Evolutionary conservation across 768 basidiomycete genomes (phyloP), one percentile per base, ranked within the genome.

Genomic region (Naganishia vaughanmartiniae): DNA sequence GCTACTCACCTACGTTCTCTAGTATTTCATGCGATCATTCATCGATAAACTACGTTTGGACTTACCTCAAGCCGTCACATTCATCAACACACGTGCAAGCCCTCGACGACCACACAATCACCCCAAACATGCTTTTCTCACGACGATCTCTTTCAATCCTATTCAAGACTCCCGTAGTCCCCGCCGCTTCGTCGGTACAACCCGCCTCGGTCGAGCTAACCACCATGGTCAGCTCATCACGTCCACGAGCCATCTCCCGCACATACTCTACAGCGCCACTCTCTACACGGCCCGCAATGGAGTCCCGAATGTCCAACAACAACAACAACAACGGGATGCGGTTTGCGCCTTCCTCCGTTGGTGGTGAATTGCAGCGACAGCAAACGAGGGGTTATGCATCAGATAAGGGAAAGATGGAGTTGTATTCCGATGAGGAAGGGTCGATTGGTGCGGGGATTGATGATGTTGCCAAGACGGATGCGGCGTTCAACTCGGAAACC

Each of bases 371-470:
- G 60, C 60, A 63, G 42, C 42, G 42, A 42, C 60, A 63, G 28
- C 60, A 46, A 15, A 28, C 39, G 11, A n/a, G 60, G 15, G 60
- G 78, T 10, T 78, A 77, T 42, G 80, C 80, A 3, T 78, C 76
- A 46, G 77, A 78, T 72, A 53, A 74, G 34, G 80, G 80, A 15
- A 74, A 75, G 74, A 74, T 78, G 75, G 80, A 81, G 72, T 69
- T 81, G 56, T 81, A 81, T 66, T 75, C 74, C 10, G 80, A 81
- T 71, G 80, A 81, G 69, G 73, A 72, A 26, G 80, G 80, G 0
- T 67, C 66, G 53, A 74, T 70, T 4, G 80, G 78, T 55, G 80
- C 80, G 21, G 80, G 80, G 4, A 81, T 73, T 24, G 77, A 79
- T 72, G 80, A 81, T 69, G 80, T 81, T 6, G 77, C 78, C 10